Base-by-base conservation (phyloP, 2,329 filamentous ascomycete genomes). In the Periconia sp. region DNA sequence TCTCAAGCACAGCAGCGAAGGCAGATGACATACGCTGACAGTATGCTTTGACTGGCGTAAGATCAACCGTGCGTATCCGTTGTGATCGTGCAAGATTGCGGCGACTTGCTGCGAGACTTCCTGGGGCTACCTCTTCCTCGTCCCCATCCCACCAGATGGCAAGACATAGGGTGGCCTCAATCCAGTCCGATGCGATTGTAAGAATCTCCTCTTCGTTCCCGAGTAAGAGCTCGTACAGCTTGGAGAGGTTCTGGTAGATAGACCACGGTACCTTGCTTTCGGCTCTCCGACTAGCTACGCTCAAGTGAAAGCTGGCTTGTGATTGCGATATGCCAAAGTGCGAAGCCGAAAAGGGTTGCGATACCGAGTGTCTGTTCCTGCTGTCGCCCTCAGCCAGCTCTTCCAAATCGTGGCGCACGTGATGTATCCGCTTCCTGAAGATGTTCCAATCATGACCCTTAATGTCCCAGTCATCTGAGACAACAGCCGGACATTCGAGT, bases 81-180 rank as follows among this genome's bases (percentile, higher is more conserved):
- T 70, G 69, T 15, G 63, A 63, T 33, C 57, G 65, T 46, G 64
- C 66, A 37, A 74, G 48, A 10, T 72, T 71, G 24, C 70, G 73
- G 40, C 74, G 71, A 45, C 71, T 76, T n/a, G 66, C 69, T 36
- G 69, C 69, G 22, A 78, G 65, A 51, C 69, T 76, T 37, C 68
- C 72, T 25, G 69, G 61, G 1, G 67, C 52, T 19, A 70, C 54
- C 1, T 75, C 72, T 8, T 85, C 79, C 46, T 84, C 82, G 11
- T 28, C 25, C 48, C 94, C 89, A 63, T 95, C 87, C 91, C 92
- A 96, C 92, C 92, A 97, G 5, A 88, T 85, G 22, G 92, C 85
- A 36, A 97, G 74, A 2, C 86, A 88, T 46, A 96, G 73, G 0
- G 86, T 88, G 0, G 90, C 92, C 73, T 97, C 92, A 37, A 92